A percentile compares a stretch with the other conserved stretches of the same genome.
phyloP scores from a whole-genome alignment of 148 eudicot species.

The Cornus suecica region DNA sequence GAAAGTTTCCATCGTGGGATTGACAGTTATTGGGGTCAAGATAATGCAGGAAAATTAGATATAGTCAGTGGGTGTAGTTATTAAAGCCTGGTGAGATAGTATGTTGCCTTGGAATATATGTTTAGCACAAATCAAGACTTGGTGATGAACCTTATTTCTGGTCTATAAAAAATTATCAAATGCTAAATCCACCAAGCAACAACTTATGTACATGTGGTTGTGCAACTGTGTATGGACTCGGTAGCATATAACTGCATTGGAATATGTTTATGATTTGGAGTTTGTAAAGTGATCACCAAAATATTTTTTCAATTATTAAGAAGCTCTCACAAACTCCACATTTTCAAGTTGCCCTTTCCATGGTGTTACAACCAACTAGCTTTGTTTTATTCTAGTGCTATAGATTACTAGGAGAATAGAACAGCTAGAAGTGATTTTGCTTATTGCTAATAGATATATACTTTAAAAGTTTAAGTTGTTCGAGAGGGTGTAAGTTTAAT shows the following conservation, averaged over 20 bases:
- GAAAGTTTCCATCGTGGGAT: not conserved
- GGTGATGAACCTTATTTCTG: not conserved
- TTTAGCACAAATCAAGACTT: not conserved
- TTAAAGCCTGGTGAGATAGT: not conserved
- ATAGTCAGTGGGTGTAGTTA: not conserved
- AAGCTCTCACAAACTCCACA: not conserved
- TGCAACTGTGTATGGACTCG: not conserved
- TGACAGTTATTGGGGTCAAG: not conserved
- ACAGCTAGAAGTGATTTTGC: not conserved
- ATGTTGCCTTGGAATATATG: not conserved
- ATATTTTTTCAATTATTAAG: no score
- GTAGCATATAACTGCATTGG: not conserved
- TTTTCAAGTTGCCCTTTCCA: no score
- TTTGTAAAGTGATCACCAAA: not conserved
- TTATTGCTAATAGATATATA: no score
- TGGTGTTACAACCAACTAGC: no score
- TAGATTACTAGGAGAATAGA: not conserved
- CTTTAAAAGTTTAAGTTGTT: no score
- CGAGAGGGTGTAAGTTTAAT: no score
- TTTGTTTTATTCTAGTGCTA: no score
- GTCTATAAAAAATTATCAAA: no score
- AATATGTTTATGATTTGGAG: not conserved
- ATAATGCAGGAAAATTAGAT: not conserved
- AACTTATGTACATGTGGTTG: not conserved
- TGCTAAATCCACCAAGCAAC: not conserved